phyloP scores from a whole-genome alignment of 352 stramenopile species.

The Blastocystis sp. region DNA sequence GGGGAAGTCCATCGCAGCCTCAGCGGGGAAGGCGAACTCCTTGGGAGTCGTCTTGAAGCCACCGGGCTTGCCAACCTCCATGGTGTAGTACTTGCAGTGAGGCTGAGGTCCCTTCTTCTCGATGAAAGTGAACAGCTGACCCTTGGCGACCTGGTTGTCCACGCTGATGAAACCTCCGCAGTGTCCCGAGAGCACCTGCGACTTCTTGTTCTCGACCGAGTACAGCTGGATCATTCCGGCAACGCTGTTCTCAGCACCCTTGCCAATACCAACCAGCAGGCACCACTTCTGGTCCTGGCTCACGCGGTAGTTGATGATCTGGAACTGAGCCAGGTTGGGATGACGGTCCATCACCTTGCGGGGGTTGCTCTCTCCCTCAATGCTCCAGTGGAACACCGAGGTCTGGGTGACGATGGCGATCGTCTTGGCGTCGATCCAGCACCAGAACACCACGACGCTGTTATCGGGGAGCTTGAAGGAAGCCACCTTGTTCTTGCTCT shows the following conservation, averaged over 20 bases:
- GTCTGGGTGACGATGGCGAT: slow-evolving; percentile 90
- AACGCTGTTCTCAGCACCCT: slow-evolving; percentile 75
- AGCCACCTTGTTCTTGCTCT: slow-evolving; percentile 96
- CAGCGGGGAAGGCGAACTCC: slow-evolving; percentile 84
- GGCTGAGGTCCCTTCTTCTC: slow-evolving; percentile 69
- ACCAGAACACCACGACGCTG: slow-evolving; percentile 87
- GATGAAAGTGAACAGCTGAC: slow-evolving; percentile 75
- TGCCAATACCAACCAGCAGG: slow-evolving; percentile 89
- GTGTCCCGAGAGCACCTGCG: slow-evolving; percentile 89
- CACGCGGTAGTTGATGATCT: slow-evolving; percentile 99
- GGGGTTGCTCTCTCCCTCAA: slow-evolving; percentile 73
- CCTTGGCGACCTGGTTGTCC: slow-evolving; percentile 68
- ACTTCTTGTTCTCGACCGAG: slow-evolving; percentile 94
- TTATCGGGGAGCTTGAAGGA: slow-evolving; percentile 77
- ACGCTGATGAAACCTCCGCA: slow-evolving; percentile 86
- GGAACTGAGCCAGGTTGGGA: slow-evolving; percentile 79
- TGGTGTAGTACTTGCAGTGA: slow-evolving; percentile 73
- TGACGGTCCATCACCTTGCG: slow-evolving; percentile 95
- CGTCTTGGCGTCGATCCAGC: slow-evolving; percentile 87
- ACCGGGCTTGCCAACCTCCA: slow-evolving; percentile 91
- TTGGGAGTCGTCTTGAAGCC: slow-evolving; percentile 82
- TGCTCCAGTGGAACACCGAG: slow-evolving; percentile 92
- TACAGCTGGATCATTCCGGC: slow-evolving; percentile 84
- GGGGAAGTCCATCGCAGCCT: slow-evolving; percentile 91
- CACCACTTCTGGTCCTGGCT: slow-evolving; percentile 93